Percentiles rank a stretch among this genome's conserved stretches.
Conservation (phyloP, 2,329 filamentous ascomycete species). For the Aquanectria penicillioides region DNA sequence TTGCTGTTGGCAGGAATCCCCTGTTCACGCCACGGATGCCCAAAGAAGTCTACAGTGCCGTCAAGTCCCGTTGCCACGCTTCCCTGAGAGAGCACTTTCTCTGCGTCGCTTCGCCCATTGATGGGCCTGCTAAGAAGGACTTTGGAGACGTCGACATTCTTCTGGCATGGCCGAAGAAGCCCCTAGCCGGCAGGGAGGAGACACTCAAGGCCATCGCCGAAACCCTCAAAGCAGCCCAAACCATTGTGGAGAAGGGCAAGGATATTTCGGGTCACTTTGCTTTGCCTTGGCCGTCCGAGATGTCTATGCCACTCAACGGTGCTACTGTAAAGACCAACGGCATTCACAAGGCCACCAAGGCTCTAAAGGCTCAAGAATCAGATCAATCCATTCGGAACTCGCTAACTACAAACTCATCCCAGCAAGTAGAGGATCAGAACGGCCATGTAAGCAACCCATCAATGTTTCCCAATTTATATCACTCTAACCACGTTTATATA, state of each 20-base stretch:
- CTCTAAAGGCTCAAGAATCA: too few species aligned
- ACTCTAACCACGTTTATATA: too few species aligned
- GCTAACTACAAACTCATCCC: too few species aligned
- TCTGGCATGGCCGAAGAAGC: conserved; percentile 52
- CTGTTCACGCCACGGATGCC: conserved; percentile 75
- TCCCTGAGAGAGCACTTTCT: conserved; percentile 63
- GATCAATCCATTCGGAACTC: too few species aligned
- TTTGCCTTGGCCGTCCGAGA: conserved; percentile 60
- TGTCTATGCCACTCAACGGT: conserved; percentile 6
- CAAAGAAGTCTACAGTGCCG: conserved; percentile 62
- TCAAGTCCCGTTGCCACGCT: conserved; percentile 57
- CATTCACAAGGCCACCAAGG: not conserved
- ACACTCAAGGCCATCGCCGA: conserved; percentile 45
- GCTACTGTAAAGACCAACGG: not conserved
- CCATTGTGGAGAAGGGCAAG: conserved; percentile 42
- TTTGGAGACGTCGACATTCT: conserved; percentile 81
- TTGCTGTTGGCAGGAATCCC: conserved; percentile 55
- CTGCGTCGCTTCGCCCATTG: conserved; percentile 68
- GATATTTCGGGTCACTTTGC: conserved; percentile 58
- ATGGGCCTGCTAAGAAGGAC: conserved; percentile 74
- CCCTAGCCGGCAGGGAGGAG: conserved; percentile 15
- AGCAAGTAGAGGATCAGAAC: too few species aligned
- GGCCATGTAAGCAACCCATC: too few species aligned
- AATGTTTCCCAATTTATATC: too few species aligned
- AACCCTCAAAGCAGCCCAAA: conserved; percentile 45